Evolutionary conservation across 352 stramenopile genomes (phyloP).

Genomic region (Thraustochytrium striatum): DNA sequence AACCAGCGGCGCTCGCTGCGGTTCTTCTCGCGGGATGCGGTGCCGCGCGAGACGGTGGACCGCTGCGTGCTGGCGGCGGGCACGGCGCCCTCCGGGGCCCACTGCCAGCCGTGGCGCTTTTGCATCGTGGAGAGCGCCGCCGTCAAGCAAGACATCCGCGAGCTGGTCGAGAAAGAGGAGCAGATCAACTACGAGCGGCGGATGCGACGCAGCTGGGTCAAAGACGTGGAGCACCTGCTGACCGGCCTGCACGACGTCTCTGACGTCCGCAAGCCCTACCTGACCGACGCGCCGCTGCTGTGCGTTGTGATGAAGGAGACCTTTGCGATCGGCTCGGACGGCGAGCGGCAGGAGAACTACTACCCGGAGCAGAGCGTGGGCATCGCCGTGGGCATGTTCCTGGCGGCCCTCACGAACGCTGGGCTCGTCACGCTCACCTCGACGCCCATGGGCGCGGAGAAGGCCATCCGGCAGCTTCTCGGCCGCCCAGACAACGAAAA

Average conservation of each 20-base stretch:
- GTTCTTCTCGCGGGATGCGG: too few species aligned
- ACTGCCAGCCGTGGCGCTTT: too few species aligned
- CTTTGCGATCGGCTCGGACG: background rate
- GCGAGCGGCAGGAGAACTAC: constrained; percentile 12
- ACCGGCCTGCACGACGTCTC: constrained; percentile 12
- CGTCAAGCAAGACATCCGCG: too few species aligned
- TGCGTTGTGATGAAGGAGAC: constrained; percentile 38
- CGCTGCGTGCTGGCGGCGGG: too few species aligned
- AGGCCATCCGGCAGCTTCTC: constrained; percentile 5
- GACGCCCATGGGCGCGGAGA: constrained; percentile 43
- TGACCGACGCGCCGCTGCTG: constrained; percentile 34
- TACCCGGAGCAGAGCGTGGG: constrained; percentile 29
- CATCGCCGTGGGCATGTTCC: constrained; percentile 30
- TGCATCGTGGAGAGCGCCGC: too few species aligned
- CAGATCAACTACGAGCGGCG: constrained; percentile 28
- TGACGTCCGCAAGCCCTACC: constrained; percentile 30
- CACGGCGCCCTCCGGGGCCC: too few species aligned
- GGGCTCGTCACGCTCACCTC: constrained; percentile 18
- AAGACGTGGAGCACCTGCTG: background rate
- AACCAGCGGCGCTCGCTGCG: too few species aligned
- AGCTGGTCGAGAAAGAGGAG: constrained; percentile 35
- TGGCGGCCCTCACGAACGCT: constrained; percentile 34
- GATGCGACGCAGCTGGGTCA: constrained; percentile 29
- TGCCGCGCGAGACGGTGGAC: too few species aligned
- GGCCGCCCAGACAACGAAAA: too few species aligned